Evolutionary conservation across 352 stramenopile genomes (phyloP).

Genomic region (Phytophthora brassicae): DNA sequence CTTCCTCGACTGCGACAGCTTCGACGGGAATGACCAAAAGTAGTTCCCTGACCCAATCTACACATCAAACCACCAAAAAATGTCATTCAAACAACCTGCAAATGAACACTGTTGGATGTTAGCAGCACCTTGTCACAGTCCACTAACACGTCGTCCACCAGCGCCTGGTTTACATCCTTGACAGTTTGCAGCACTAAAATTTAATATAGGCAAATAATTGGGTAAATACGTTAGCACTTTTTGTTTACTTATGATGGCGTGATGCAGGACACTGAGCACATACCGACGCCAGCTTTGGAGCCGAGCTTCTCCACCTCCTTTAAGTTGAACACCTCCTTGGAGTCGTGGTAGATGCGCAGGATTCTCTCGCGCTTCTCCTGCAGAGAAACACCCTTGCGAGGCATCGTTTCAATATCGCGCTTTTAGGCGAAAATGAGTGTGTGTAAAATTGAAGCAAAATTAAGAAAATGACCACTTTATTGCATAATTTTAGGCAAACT

Average conservation of each 20-base stretch:
- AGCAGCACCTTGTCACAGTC: constrained; percentile 74
- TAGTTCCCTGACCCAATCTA: constrained; percentile 87
- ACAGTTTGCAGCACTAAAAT: constrained; percentile 81
- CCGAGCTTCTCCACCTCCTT: constrained; percentile 89
- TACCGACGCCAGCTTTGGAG: constrained; percentile 81
- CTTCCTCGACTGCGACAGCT: constrained; percentile 78
- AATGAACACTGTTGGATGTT: not conserved
- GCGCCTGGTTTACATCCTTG: constrained; percentile 87
- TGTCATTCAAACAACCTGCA: not conserved
- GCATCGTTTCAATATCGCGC: constrained; percentile 29
- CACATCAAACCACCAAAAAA: constrained; percentile 3
- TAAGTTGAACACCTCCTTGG: constrained; percentile 84
- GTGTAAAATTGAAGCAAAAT: not conserved
- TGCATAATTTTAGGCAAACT: constrained; percentile 25
- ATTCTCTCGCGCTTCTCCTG: constrained; percentile 87
- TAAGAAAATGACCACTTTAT: constrained; percentile 9
- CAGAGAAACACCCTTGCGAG: constrained; percentile 78
- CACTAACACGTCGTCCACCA: constrained; percentile 80
- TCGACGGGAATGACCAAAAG: constrained; percentile 89
- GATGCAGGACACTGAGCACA: not conserved
- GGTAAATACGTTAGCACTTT: not conserved
- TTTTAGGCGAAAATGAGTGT: constrained; percentile 1
- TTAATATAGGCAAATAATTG: constrained; percentile 8
- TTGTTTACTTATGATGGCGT: not conserved
- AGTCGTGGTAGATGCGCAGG: constrained; percentile 85